phyloP scores from a whole-genome alignment of 805 yeast genomes.

The Kodamaea hsintzibuensis region DNA sequence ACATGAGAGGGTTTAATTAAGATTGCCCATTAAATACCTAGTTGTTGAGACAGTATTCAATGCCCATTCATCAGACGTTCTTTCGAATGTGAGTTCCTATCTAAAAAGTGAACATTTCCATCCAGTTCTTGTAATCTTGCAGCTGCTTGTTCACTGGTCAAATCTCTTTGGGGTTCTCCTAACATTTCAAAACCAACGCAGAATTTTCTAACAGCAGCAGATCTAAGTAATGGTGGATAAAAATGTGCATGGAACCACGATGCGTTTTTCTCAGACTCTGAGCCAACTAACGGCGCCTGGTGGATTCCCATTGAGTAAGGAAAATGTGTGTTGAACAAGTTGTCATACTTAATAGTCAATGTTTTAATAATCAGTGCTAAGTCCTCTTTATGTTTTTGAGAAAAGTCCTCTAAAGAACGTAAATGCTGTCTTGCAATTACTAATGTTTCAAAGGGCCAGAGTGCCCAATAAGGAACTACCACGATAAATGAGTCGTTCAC shows the following conservation, averaged over 20 bases:
- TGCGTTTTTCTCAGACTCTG: conserved; percentile 42
- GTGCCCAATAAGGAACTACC: conserved; percentile 80
- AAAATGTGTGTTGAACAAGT: conserved; percentile 65
- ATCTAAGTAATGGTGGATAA: conserved; percentile 73
- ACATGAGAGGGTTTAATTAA: too few relatives aligned
- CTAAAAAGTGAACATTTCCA: conserved; percentile 5
- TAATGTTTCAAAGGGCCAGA: conserved; percentile 79
- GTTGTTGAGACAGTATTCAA: too few relatives aligned
- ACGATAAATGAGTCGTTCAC: conserved; percentile 64
- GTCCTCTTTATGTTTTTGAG: conserved; percentile 48
- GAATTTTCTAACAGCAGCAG: conserved; percentile 75
- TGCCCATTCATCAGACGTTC: neutral
- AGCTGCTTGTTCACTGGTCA: conserved; percentile 70
- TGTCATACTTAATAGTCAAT: conserved; percentile 67
- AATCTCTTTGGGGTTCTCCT: conserved; percentile 70
- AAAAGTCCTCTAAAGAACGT: conserved; percentile 49
- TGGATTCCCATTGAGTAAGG: conserved; percentile 84
- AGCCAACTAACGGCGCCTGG: conserved; percentile 61
- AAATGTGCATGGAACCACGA: conserved; percentile 70
- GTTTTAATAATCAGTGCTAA: conserved; percentile 54
- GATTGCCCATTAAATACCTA: too few relatives aligned
- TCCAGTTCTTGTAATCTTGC: conserved; percentile 7
- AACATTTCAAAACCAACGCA: conserved; percentile 71
- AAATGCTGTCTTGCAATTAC: conserved; percentile 58
- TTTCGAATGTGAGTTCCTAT: neutral